phyloP scores from a whole-genome alignment of 257 asterid species.

The Misopates orontium region DNA sequence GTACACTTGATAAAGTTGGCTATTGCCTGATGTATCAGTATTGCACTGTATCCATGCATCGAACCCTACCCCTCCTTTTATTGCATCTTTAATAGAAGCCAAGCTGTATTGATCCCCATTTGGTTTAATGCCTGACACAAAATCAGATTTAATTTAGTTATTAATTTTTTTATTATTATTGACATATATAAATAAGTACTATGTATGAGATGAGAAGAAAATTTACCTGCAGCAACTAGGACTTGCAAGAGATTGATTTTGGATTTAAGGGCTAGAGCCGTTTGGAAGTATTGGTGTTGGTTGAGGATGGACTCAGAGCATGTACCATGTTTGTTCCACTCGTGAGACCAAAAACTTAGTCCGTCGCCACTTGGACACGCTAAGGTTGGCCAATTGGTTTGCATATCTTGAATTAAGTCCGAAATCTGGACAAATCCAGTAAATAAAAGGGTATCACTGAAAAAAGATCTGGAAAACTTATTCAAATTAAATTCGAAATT shows the following conservation, averaged over 20 bases:
- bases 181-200: no score
- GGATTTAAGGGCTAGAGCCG: constrained; percentile 39
- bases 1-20: constrained; percentile 28
- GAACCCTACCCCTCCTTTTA: constrained; percentile 16
- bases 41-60: constrained; percentile 22
- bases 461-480: no score
- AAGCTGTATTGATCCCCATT: constrained; percentile 14
- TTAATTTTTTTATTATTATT: no score
- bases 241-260: constrained; percentile 29
- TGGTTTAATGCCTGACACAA: not conserved
- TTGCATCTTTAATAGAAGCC: constrained; percentile 8
- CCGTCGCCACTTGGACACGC: constrained; percentile 44
- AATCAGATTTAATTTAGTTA: no score
- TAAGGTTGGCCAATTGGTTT: constrained; percentile 43
- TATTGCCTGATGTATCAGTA: constrained; percentile 21
- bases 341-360: constrained; percentile 44
- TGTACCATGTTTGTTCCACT: constrained; percentile 55
- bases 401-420: constrained; percentile 32
- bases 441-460: not conserved
- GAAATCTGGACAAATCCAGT: constrained; percentile 25
- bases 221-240: constrained; percentile 35
- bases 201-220: not conserved
- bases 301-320: constrained; percentile 37
- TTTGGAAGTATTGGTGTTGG: constrained; percentile 38
- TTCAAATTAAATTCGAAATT: no score